These are phyloP conservation scores for Plasmodium coatneyi DNA, from an alignment of 169 alveolate species.

Conservation along the genomic window DNA sequence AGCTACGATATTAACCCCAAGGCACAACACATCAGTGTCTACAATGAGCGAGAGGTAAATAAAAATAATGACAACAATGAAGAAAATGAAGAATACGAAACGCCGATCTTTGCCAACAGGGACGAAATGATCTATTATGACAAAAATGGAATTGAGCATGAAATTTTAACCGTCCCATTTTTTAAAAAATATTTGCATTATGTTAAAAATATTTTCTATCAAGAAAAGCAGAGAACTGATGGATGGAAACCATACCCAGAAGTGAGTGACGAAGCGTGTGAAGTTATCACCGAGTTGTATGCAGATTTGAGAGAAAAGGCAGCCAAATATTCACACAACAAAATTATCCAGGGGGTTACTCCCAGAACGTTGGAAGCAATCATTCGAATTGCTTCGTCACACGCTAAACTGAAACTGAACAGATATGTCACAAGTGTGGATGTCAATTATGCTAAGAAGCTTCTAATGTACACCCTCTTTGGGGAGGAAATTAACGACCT, in stretches of 20 bases:
- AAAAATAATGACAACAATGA: slow-evolving; percentile 72
- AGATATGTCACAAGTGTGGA: slow-evolving; percentile 86
- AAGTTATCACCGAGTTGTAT: slow-evolving; percentile 83
- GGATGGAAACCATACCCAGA: slow-evolving; percentile 88
- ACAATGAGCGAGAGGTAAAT: slow-evolving; percentile 62
- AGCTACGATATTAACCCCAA: slow-evolving; percentile 81
- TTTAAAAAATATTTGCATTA: slow-evolving; percentile 84
- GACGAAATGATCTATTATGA: slow-evolving; percentile 83
- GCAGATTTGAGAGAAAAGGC: slow-evolving; percentile 83
- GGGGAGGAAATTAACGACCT: slow-evolving; percentile 80
- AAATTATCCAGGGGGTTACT: slow-evolving; percentile 83
- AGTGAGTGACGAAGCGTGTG: slow-evolving; percentile 86
- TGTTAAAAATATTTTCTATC: slow-evolving; percentile 81
- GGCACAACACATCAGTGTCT: slow-evolving; percentile 73
- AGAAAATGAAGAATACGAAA: slow-evolving; percentile 77
- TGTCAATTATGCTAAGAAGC: slow-evolving; percentile 84
- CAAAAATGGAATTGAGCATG: slow-evolving; percentile 82
- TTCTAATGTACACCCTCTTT: slow-evolving; percentile 86
- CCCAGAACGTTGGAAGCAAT: slow-evolving; percentile 92
- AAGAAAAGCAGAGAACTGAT: slow-evolving; percentile 82
- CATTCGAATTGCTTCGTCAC: slow-evolving; percentile 91
- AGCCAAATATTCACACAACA: slow-evolving; percentile 75
- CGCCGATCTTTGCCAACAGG: slow-evolving; percentile 78
- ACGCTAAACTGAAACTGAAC: slow-evolving; percentile 87
- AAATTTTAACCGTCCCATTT: slow-evolving; percentile 79